phyloP scores from a whole-genome alignment of 1,284 basidiomycete genomes.

The Malassezia dermatis region DNA sequence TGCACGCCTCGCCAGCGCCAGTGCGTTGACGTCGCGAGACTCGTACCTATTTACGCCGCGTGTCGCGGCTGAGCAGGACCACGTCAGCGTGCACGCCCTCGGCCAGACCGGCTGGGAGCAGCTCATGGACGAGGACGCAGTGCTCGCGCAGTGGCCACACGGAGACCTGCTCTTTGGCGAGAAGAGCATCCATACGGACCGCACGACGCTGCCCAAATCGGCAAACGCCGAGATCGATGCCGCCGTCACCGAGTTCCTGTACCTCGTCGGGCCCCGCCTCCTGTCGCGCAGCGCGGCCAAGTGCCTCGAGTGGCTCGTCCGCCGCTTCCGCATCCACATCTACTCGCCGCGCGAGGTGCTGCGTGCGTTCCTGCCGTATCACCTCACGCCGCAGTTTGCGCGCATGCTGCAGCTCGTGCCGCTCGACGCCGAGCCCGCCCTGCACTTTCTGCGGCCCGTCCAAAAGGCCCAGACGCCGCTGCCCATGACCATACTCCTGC shows the following conservation, averaged over 20 bases:
- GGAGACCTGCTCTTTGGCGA: conserved; percentile 75
- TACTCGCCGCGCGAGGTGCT: conserved; percentile 77
- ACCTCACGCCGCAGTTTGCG: conserved; percentile 85
- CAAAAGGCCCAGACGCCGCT: conserved; percentile 36
- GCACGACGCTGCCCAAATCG: conserved; percentile 65
- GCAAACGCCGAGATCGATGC: conserved; percentile 58
- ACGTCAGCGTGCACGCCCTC: conserved; percentile 75
- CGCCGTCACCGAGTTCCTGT: conserved; percentile 59
- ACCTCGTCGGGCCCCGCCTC: conserved; percentile 66
- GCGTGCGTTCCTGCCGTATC: conserved; percentile 79
- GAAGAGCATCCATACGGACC: conserved; percentile 63
- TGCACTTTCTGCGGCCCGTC: conserved; percentile 32
- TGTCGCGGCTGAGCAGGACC: conserved; percentile 47
- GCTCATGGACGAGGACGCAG: conserved; percentile 51
- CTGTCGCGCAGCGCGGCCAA: conserved; percentile 72
- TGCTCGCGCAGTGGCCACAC: conserved; percentile 25
- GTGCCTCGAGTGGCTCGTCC: conserved; percentile 89
- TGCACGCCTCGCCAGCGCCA: conserved; percentile 60
- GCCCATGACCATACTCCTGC: conserved; percentile 29
- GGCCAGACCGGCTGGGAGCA: conserved; percentile 66
- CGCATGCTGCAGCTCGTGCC: conserved; percentile 79
- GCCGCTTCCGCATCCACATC: conserved; percentile 86
- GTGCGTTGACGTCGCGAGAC: conserved; percentile 55
- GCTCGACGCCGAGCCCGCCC: conserved; percentile 21
- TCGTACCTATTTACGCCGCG: conserved; percentile 64